Percentiles rank a stretch among this genome's conserved stretches.
phyloP scores from a whole-genome alignment of 352 stramenopile species.

The Phytophthora pinifolia region DNA sequence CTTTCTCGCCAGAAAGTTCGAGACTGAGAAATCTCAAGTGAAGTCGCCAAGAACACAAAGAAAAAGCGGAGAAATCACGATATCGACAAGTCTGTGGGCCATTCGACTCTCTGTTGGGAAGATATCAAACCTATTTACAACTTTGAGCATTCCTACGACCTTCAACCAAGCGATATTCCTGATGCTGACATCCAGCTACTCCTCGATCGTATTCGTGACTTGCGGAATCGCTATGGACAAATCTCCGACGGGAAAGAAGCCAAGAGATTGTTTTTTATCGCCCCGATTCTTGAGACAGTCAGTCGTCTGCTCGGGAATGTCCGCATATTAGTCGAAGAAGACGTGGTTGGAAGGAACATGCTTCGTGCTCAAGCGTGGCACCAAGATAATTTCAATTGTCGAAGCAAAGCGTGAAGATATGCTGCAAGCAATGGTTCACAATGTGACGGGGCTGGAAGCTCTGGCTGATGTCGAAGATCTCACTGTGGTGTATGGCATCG shows the following conservation, averaged over 20 bases:
- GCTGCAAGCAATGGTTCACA: slow-evolving; percentile 30
- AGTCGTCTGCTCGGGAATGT: slow-evolving; percentile 22
- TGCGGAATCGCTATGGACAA: slow-evolving; percentile 9
- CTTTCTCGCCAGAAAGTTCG: no score
- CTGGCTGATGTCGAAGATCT: slow-evolving; percentile 30
- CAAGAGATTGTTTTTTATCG: slow-evolving; percentile 20
- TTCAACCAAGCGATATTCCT: slow-evolving; percentile 17
- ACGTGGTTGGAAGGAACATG: slow-evolving; percentile 26
- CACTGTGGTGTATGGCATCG: slow-evolving; percentile 24
- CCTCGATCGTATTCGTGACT: slow-evolving; percentile 13
- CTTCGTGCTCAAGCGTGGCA: slow-evolving; percentile 32
- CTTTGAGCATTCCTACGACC: slow-evolving; percentile 16
- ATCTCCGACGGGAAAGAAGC: slow-evolving; percentile 18
- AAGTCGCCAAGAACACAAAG: slow-evolving; percentile 15
- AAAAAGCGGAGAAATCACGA: slow-evolving; percentile 18
- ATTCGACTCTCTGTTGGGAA: slow-evolving; percentile 22
- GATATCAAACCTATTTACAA: slow-evolving; percentile 27
- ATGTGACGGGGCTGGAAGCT: slow-evolving; percentile 28
- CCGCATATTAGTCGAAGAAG: slow-evolving; percentile 24
- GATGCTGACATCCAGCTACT: slow-evolving; percentile 24
- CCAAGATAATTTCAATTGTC: slow-evolving; percentile 31
- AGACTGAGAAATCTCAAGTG: no score
- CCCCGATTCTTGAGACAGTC: slow-evolving; percentile 16
- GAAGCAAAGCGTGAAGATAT: slow-evolving; percentile 33
- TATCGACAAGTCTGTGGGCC: slow-evolving; percentile 16